These are phyloP conservation scores for Hydrangea macrophylla DNA, from an alignment of 148 eudicot species.

Conservation along the genomic window DNA sequence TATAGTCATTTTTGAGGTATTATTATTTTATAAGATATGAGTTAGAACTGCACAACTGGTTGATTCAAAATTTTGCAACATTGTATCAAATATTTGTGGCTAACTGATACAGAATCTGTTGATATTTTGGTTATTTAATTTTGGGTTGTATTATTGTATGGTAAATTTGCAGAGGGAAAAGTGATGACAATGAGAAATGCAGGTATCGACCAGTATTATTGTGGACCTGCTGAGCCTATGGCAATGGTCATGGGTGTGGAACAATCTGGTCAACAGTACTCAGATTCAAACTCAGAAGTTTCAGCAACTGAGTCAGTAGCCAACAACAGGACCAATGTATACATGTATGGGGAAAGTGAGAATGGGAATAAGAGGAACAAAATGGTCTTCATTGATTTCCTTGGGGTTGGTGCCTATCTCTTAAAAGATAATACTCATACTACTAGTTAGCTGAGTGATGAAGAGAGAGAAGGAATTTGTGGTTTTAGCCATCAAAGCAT, in stretches of 20 bases:
- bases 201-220: conserved; percentile 8
- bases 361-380: not conserved
- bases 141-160: not conserved
- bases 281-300: conserved; percentile 20
- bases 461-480: not conserved
- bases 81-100: too few species aligned
- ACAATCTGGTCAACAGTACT: conserved; percentile 10
- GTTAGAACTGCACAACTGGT: too few species aligned
- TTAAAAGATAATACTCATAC: not conserved
- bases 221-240: not conserved
- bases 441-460: too few species aligned
- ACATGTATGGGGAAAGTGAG: conserved; percentile 1
- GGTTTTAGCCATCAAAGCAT: not conserved
- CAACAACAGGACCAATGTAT: not conserved
- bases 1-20: too few species aligned
- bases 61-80: too few species aligned
- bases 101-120: not conserved
- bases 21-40: too few species aligned
- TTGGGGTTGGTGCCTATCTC: conserved; percentile 11
- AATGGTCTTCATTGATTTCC: conserved; percentile 14
- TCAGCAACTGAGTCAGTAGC: not conserved
- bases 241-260: not conserved
- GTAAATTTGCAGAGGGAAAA: conserved; percentile 7
- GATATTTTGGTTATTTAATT: not conserved
- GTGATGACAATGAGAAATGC: not conserved